Evolutionary conservation across 805 yeast species (phyloP).

Genomic region (Zygosaccharomyces kombuchaensis): DNA sequence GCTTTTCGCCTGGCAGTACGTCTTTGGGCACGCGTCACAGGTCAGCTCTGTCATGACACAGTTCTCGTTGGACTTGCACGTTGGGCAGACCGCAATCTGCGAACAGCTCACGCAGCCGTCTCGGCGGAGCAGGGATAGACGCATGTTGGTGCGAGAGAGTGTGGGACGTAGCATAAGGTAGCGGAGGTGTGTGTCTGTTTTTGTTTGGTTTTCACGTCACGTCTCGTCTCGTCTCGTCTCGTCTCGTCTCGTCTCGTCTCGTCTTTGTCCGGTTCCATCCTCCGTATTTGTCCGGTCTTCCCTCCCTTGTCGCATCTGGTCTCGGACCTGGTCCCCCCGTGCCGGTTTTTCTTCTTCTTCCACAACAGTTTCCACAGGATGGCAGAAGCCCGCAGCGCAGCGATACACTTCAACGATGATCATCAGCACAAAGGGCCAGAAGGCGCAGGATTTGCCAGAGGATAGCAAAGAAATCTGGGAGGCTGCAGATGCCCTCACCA

Average conservation of each 20-base stretch:
- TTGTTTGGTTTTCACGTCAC: too few species aligned
- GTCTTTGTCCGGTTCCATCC: too few species aligned
- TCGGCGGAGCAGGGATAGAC: slow-evolving; percentile 1
- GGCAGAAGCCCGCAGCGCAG: background rate
- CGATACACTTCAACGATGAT: background rate
- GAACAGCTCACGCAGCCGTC: slow-evolving; percentile 42
- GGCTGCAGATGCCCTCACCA: slow-evolving; percentile 27
- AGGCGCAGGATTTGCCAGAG: slow-evolving; percentile 14
- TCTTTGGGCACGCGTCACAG: slow-evolving; percentile 53
- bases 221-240: too few species aligned
- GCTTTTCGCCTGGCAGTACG: slow-evolving; percentile 43
- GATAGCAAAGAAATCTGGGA: slow-evolving; percentile 12
- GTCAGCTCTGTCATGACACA: slow-evolving; percentile 55
- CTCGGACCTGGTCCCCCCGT: too few species aligned
- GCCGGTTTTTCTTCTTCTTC: background rate
- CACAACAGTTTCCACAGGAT: background rate
- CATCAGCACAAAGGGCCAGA: slow-evolving; percentile 10
- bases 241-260: background rate
- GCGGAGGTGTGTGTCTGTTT: too few species aligned
- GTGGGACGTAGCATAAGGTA: too few species aligned
- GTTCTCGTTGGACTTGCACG: slow-evolving; percentile 47
- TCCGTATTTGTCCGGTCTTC: too few species aligned
- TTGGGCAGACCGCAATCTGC: slow-evolving; percentile 46
- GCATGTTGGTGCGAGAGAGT: background rate
- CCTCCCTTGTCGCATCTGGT: too few species aligned